These are phyloP conservation scores for Talaromyces sp. DNA, from an alignment of 2,329 filamentous ascomycete species.

Conservation along the genomic window DNA sequence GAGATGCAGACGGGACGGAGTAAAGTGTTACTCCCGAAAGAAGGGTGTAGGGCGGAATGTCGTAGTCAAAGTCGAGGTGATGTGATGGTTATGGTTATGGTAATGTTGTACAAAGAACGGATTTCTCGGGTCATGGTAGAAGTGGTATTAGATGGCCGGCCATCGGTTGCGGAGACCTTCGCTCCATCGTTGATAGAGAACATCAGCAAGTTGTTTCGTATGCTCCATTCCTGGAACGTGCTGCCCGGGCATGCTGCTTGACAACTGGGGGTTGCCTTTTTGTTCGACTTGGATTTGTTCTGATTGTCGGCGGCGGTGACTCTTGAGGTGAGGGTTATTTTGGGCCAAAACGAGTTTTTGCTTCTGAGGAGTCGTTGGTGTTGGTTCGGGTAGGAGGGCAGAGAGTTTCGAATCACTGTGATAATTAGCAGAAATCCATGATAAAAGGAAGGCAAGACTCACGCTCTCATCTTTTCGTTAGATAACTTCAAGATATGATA, in stretches of 20 bases:
- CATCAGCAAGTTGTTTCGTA: conserved; percentile 81
- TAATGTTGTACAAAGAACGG: conserved; percentile 22
- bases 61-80: background rate
- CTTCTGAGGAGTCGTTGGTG: conserved; percentile 46
- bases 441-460: conserved; percentile 22
- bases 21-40: background rate
- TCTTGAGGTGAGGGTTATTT: conserved; percentile 81
- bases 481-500: conserved; percentile 80
- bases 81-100: conserved; percentile 3
- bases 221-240: conserved; percentile 80
- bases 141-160: conserved; percentile 41
- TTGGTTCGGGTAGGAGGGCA: conserved; percentile 38
- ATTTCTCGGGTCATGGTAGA: conserved; percentile 16
- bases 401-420: conserved; percentile 41
- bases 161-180: conserved; percentile 75
- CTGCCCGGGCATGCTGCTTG: conserved; percentile 55
- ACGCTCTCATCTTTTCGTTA: conserved; percentile 65
- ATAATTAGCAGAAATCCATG: conserved; percentile 11
- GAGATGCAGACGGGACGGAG: background rate
- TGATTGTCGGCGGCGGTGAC: conserved; percentile 66
- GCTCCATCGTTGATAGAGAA: conserved; percentile 86
- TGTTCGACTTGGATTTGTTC: conserved; percentile 34
- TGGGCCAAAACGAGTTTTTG: conserved; percentile 73
- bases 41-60: background rate
- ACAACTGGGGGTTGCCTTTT: conserved; percentile 40